A percentile compares a stretch with the other conserved stretches of the same genome.
Evolutionary conservation across 2,329 filamentous ascomycete genomes (phyloP).

Genomic region (Aureobasidium sp.): DNA sequence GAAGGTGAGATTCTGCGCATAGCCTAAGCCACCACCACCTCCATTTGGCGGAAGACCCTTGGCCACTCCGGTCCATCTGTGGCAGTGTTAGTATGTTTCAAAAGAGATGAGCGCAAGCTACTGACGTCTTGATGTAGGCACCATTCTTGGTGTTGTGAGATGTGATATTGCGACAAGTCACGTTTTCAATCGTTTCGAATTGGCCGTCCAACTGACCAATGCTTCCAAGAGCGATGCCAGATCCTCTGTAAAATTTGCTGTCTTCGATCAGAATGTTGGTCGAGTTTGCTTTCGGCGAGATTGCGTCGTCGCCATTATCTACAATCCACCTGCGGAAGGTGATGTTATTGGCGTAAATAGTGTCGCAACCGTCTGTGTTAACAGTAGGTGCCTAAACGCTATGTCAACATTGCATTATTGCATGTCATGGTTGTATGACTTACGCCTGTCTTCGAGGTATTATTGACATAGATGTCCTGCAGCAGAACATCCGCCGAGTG

Average conservation of each 20-base stretch:
- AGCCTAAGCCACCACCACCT: conserved; percentile 49
- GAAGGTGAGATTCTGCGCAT: conserved; percentile 32
- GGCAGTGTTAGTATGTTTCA: conserved; percentile 29
- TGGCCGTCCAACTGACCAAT: conserved; percentile 48
- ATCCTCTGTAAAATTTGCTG: conserved; percentile 43
- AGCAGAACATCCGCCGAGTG: conserved; percentile 42
- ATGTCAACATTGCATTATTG: conserved; percentile 16
- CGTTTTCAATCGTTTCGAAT: conserved; percentile 45
- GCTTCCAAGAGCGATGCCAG: conserved; percentile 50
- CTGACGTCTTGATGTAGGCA: conserved; percentile 50
- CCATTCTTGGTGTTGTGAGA: conserved; percentile 42
- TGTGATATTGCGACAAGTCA: conserved; percentile 43
- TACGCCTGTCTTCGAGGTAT: conserved; percentile 28
- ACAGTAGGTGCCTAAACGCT: conserved; percentile 23
- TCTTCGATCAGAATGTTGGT: conserved; percentile 48
- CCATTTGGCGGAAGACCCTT: conserved; percentile 43
- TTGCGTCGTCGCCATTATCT: conserved; percentile 47
- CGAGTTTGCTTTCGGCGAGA: conserved; percentile 50
- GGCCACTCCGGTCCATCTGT: conserved; percentile 44
- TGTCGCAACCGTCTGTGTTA: conserved; percentile 46
- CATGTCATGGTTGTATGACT: not conserved
- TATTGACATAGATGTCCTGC: conserved; percentile 49
- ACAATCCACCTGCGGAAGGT: conserved; percentile 46
- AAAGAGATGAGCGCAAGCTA: conserved; percentile 36
- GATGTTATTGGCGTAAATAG: conserved; percentile 47